A percentile compares a stretch with the other conserved stretches of the same genome.
phyloP scores from a whole-genome alignment of 1,284 basidiomycete genomes.

The Leccinum griseonigrum region DNA sequence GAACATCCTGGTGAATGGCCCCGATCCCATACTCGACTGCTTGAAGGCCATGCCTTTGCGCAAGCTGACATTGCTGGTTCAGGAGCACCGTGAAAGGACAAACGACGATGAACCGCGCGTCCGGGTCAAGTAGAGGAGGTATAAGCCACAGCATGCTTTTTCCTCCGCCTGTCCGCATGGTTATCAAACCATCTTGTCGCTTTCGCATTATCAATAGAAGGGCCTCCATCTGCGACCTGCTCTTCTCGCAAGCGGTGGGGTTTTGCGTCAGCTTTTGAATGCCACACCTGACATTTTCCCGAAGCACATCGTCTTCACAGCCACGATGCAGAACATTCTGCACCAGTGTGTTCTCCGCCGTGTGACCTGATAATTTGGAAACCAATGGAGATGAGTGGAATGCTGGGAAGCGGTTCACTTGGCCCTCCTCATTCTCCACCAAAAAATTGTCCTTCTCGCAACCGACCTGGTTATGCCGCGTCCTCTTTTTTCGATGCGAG shows the following conservation, averaged over 20 bases:
- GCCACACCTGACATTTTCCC: neutral
- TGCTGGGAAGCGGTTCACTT: neutral
- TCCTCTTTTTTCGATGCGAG: neutral
- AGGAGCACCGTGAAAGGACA: conserved; percentile 7
- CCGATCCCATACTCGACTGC: neutral
- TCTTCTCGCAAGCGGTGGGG: neutral
- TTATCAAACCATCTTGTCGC: conserved; percentile 1
- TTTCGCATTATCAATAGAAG: neutral
- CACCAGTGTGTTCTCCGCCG: neutral
- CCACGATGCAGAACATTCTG: neutral
- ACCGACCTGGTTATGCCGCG: neutral
- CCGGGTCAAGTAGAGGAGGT: neutral
- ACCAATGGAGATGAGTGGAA: neutral
- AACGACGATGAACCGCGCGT: neutral
- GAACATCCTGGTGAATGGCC: neutral
- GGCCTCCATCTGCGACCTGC: conserved; percentile 3
- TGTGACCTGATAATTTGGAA: neutral
- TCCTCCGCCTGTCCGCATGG: conserved; percentile 7
- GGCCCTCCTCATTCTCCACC: neutral
- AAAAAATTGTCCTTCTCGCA: neutral
- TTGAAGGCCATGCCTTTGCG: neutral
- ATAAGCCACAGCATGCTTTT: conserved; percentile 12
- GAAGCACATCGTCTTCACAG: neutral
- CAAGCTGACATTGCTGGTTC: neutral
- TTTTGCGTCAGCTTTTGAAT: neutral